These are phyloP conservation scores for Neobulgaria alba DNA, from an alignment of 2,329 filamentous ascomycete species.

Conservation along the genomic window DNA sequence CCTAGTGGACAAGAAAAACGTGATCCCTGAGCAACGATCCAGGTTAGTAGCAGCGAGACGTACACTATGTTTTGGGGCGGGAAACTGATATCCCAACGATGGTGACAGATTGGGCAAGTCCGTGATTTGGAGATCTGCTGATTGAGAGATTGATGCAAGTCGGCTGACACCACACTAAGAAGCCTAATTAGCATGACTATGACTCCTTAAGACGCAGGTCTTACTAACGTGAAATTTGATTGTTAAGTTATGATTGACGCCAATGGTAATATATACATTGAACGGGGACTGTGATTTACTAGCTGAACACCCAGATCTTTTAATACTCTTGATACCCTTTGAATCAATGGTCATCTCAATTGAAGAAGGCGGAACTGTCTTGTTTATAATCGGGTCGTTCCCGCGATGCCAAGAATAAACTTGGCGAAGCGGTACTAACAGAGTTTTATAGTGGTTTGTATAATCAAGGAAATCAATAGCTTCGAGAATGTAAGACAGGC, in stretches of 20 bases:
- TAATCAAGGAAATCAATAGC: conserved; percentile 5
- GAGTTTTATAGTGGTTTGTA: conserved; percentile 3
- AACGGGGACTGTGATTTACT: conserved; percentile 4
- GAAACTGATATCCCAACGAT: conserved; percentile 4
- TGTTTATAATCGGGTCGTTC: conserved; percentile 4
- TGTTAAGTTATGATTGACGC: conserved; percentile 3
- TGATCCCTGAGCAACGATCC: conserved; percentile 6
- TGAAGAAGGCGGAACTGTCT: conserved; percentile 3
- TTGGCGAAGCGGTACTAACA: conserved; percentile 4
- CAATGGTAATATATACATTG: conserved; percentile 4
- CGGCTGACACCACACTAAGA: conserved; percentile 4
- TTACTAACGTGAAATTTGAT: conserved; percentile 7
- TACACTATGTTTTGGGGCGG: conserved; percentile 5
- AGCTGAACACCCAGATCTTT: conserved; percentile 6
- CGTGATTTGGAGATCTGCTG: conserved; percentile 7
- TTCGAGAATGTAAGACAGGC: conserved; percentile 4
- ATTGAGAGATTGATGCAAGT: conserved; percentile 3
- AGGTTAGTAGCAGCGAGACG: conserved; percentile 7
- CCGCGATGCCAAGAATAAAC: conserved; percentile 5
- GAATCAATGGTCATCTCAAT: conserved; percentile 6
- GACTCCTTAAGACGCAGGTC: conserved; percentile 4
- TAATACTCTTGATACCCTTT: conserved; percentile 6
- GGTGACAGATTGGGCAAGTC: conserved; percentile 6
- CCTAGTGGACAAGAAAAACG: conserved; percentile 5
- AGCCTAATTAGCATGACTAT: conserved; percentile 5